Percentiles rank a stretch among this genome's conserved stretches.
These are phyloP conservation scores for Quercus aquifolioides DNA, from an alignment of 306 rosid genomes.

Conservation along the genomic window DNA sequence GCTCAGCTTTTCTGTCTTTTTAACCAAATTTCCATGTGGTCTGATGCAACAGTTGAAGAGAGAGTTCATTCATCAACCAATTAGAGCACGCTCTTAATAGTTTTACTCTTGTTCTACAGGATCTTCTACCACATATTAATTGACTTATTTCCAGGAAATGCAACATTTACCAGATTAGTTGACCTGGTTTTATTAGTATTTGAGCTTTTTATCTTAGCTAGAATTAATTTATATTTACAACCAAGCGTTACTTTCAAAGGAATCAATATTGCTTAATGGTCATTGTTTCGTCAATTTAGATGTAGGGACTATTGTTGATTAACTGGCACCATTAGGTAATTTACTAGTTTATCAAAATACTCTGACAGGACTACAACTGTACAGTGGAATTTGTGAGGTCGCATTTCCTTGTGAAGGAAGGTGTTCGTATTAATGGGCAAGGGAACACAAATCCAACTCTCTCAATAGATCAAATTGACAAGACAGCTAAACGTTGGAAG, in stretches of 20 bases:
- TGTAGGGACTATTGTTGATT: conserved; percentile 8
- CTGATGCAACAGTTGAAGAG: no score
- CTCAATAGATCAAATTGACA: conserved; percentile 87
- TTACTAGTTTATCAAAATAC: conserved; percentile 37
- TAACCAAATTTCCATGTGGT: no score
- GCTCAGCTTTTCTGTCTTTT: no score
- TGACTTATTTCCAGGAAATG: neutral
- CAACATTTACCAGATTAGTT: neutral
- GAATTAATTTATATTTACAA: neutral
- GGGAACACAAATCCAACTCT: conserved; percentile 87
- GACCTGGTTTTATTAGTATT: neutral
- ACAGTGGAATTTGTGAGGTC: conserved; percentile 89
- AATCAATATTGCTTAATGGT: conserved; percentile 4
- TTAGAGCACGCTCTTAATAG: neutral
- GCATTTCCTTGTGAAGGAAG: conserved; percentile 93
- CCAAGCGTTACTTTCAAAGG: neutral
- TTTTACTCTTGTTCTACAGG: neutral
- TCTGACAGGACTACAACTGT: conserved; percentile 77
- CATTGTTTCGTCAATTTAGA: conserved; percentile 15
- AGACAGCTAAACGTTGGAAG: conserved; percentile 77
- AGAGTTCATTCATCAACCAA: no score
- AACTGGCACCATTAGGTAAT: neutral
- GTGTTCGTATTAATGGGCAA: conserved; percentile 58
- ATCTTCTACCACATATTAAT: neutral
- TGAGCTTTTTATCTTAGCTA: neutral